A percentile compares a stretch with the other conserved stretches of the same genome.
These are phyloP conservation scores for Iberis amara DNA, from an alignment of 441 rosid species.

Conservation along the genomic window DNA sequence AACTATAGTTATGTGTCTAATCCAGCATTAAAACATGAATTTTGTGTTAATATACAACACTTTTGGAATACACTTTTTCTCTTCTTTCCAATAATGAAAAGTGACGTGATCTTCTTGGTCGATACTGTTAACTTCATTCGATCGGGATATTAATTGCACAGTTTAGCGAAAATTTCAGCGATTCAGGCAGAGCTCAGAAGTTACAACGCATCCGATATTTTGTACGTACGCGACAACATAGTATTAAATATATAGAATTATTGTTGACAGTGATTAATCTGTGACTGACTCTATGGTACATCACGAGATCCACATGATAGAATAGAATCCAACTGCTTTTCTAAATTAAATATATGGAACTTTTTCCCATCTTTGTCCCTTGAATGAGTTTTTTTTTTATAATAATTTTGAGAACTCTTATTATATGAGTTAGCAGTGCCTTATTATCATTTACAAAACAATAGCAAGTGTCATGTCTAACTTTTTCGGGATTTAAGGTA, in stretches of 20 bases:
- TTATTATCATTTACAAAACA: too few relatives aligned
- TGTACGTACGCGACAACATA: conserved; percentile 24
- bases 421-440: too few relatives aligned
- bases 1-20: too few relatives aligned
- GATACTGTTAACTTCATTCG: conserved; percentile 21
- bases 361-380: background rate
- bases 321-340: conserved; percentile 29
- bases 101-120: conserved; percentile 23
- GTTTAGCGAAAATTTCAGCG: conserved; percentile 27
- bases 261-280: conserved; percentile 32
- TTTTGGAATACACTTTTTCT: conserved; percentile 21
- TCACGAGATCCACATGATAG: conserved; percentile 36
- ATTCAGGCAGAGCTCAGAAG: conserved; percentile 30
- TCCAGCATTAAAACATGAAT: too few relatives aligned
- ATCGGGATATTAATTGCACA: conserved; percentile 25
- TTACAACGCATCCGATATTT: conserved; percentile 21
- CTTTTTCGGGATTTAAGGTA: too few relatives aligned
- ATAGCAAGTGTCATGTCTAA: too few relatives aligned
- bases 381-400: conserved; percentile 7
- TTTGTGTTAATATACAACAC: conserved; percentile 15
- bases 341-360: background rate
- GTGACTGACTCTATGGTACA: conserved; percentile 29
- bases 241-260: conserved; percentile 32
- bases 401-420: too few relatives aligned
- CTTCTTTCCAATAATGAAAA: conserved; percentile 22